Evolutionary conservation across 352 stramenopile species (phyloP), one percentile per base, ranked within the genome.

Genomic region (Aphanomyces cochlioides): DNA sequence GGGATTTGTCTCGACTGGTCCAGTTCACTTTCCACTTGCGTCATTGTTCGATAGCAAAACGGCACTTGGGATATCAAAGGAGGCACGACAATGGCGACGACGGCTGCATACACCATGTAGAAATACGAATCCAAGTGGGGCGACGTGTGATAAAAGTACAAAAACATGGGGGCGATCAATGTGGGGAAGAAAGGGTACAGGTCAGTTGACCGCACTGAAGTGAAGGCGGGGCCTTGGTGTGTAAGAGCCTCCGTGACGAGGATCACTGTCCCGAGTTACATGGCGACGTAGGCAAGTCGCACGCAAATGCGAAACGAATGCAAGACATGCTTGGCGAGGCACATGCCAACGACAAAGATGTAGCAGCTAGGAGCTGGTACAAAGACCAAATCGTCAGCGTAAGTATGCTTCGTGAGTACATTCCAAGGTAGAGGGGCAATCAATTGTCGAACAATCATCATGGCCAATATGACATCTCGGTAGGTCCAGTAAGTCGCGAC

Each of bases 291-390:
- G 43, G 43, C 43, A 8, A 48, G 43, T 15, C 15, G 8, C 8
- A 15, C 15, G 43, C 43, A 48, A 8, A 15, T 8, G 8, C 43
- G 43, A 48, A 48, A 15, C 15, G 43, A 15, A 15, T 48, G 8
- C 8, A 48, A 15, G 8, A 48, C 43, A 15, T 48, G 43, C 15
- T 48, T 48, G 43, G 15, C 15, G 43, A 48, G 8, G 43, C 43
- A 48, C 43, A 48, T 48, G 43, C 43, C 43, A 48, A 48, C 43
- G 15, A 48, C 43, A 48, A 48, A 48, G 43, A 48, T 48, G 43
- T 48, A 48, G 43, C 43, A 48, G 43, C 8, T 15, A 15, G 43
- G 43, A 15, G 43, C 43, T 8, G 43, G 43, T 15, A 48, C 15
- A 15, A 48, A 48, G 43, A 8, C 8, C 8, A 48, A 15, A 48